These are phyloP conservation scores for Bjerkandera adusta DNA, from an alignment of 1,284 basidiomycete species.

Conservation along the genomic window DNA sequence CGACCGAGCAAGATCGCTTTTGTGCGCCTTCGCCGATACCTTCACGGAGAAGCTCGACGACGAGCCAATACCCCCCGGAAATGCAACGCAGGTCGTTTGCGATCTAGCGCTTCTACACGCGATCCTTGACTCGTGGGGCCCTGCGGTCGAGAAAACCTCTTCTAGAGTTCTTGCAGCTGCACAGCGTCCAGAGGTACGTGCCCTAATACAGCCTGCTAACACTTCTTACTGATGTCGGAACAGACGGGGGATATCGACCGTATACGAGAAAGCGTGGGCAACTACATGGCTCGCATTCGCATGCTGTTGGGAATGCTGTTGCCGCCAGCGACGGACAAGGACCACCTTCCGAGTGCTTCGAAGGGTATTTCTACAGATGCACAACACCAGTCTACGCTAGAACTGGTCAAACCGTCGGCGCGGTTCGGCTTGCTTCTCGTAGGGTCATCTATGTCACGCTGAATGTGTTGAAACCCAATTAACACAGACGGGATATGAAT, in stretches of 20 bases:
- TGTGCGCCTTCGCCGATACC: conserved; percentile 40
- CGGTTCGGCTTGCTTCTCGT: conserved; percentile 43
- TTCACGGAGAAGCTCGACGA: conserved; percentile 30
- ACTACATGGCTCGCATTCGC: conserved; percentile 23
- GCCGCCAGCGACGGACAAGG: conserved; percentile 24
- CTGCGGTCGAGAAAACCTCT: not conserved
- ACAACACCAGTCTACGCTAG: conserved; percentile 35
- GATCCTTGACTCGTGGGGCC: not conserved
- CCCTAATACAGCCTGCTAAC: not conserved
- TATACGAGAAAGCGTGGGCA: not conserved
- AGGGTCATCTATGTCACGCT: conserved; percentile 27
- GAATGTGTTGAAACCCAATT: conserved; percentile 21
- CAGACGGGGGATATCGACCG: not conserved
- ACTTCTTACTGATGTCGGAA: not conserved
- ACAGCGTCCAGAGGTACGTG: not conserved
- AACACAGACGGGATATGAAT: no score
- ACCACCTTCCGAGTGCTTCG: conserved; percentile 23
- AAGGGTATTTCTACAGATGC: conserved; percentile 31
- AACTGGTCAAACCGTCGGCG: conserved; percentile 42
- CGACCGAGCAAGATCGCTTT: conserved; percentile 35
- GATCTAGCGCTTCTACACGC: conserved; percentile 31
- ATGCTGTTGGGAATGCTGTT: conserved; percentile 34
- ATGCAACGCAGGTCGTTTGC: not conserved
- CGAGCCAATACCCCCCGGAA: not conserved
- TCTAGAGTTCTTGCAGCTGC: not conserved